Base-by-base conservation (phyloP, 2,329 filamentous ascomycete species). In the Ascochyta pisi region DNA sequence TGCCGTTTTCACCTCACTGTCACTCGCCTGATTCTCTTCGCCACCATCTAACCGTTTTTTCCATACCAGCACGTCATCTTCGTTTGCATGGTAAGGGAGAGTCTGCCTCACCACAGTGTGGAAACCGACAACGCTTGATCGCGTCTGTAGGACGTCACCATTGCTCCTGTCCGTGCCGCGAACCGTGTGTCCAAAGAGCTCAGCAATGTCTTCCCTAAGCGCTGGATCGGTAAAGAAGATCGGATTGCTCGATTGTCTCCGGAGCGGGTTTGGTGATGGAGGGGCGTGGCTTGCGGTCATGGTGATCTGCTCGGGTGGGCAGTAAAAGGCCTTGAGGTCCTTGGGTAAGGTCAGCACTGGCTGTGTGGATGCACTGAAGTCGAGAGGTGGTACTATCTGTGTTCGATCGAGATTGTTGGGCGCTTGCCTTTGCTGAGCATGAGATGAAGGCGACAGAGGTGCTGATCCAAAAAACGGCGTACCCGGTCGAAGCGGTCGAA, bases 131-230 rank as follows among this genome's bases (percentile, higher is more conserved):
- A n/a, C 6, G 15, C 33, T 35, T 16, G 33, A 16, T 35, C 16
- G 16, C 7, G 13, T n/a, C 19, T 40, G 78, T 93, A 93, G 5
- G 89, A 19, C n/a, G 29, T 24, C 26, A 27, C 5, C n/a, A 9
- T 9, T 16, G 23, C 27, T 16, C 5, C 92, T 52, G 92, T 93
- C 0, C 92, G 90, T 40, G 93, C 96, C 79, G 96, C 97, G 81
- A 96, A 97, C 76, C 0, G 38, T 2, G 19, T 46, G 15, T 1
- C 52, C 56, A 27, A 62, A 66, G 31, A 49, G 46, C 12, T 56
- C 40, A 16, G 47, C 29, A 5, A 66, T 41, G 8, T 56, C 51
- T n/a, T 13, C 29, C 13, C 38, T 49, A 31, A 65, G 29, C 4
- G 24, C n/a, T 0, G 50, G 54, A 12, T 62, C 59, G 26, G 24